Conservation (phyloP, 176 grass and related monocot species). For the Triticum dicoccoides region DNA sequence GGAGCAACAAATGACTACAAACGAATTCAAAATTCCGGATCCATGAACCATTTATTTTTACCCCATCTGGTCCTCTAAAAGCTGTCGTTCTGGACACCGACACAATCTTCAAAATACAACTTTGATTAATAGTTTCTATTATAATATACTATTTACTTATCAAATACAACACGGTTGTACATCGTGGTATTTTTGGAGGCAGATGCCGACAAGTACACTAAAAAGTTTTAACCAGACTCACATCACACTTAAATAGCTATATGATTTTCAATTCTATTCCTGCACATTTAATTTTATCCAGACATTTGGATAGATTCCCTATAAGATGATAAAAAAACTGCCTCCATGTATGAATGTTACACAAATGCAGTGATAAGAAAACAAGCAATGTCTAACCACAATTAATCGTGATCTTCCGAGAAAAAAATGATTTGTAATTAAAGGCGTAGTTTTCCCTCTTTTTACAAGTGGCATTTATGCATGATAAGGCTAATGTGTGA, state of each 20-base stretch:
- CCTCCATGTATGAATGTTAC: not conserved
- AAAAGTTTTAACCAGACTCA: not conserved
- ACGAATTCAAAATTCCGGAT: constrained; percentile 4
- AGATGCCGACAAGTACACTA: not conserved
- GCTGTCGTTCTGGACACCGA: not conserved
- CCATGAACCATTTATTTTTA: not conserved
- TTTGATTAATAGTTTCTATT: not conserved
- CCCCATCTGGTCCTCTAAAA: not conserved
- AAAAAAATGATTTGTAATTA: not conserved
- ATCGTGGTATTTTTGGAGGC: not conserved
- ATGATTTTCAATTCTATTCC: not conserved
- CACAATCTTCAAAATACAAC: not conserved
- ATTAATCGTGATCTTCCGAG: not conserved
- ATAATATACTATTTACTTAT: not conserved
- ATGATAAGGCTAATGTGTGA: not conserved
- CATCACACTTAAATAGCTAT: not conserved
- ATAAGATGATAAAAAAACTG: not conserved
- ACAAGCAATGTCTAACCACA: not conserved
- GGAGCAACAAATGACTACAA: not conserved
- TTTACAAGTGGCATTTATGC: not conserved
- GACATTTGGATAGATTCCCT: not conserved
- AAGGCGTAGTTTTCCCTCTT: not conserved
- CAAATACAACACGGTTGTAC: not conserved
- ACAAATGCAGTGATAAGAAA: not conserved
- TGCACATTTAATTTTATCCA: not conserved